A percentile compares a stretch with the other conserved stretches of the same genome.
These are phyloP conservation scores for Phoenix roebelenii DNA, from an alignment of 176 grass and related monocot species.

Conservation along the genomic window DNA sequence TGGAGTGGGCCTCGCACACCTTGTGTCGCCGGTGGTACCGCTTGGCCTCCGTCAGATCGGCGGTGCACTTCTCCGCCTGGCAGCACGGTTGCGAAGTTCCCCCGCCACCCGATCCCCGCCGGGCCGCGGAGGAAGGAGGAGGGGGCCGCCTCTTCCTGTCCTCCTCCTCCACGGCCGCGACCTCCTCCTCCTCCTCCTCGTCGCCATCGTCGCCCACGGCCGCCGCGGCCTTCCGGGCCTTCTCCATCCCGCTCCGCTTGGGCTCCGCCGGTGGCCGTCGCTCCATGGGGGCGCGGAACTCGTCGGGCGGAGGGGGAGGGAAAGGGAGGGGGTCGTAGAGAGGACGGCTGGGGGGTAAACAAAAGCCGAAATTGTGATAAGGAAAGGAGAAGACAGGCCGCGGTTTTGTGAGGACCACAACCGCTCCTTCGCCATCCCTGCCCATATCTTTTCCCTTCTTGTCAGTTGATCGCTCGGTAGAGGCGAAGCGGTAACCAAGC, in stretches of 20 bases:
- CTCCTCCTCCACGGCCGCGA: slow-evolving; percentile 5
- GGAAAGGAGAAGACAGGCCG: no score
- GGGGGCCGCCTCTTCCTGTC: slow-evolving; percentile 18
- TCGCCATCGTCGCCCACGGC: slow-evolving; percentile 1
- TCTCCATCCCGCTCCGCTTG: slow-evolving; percentile 11
- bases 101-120: slow-evolving; percentile 22
- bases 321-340: no score
- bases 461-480: no score
- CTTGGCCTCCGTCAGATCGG: slow-evolving; percentile 56
- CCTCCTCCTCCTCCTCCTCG: slow-evolving; percentile 16
- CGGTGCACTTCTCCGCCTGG: slow-evolving; percentile 76
- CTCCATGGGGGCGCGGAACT: slow-evolving; percentile 15
- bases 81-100: slow-evolving; percentile 38
- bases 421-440: no score
- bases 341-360: no score
- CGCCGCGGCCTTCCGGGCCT: slow-evolving; percentile 4
- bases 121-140: slow-evolving; percentile 3
- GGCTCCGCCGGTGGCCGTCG: slow-evolving; percentile 19
- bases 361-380: no score
- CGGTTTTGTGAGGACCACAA: no score
- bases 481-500: no score
- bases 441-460: no score
- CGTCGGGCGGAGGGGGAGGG: no score
- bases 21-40: slow-evolving; percentile 87
- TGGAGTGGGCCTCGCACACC: slow-evolving; percentile 79